Evolutionary conservation across 495 filamentous ascomycete species (phyloP).

Genomic region (Bryoglossum gracile): DNA sequence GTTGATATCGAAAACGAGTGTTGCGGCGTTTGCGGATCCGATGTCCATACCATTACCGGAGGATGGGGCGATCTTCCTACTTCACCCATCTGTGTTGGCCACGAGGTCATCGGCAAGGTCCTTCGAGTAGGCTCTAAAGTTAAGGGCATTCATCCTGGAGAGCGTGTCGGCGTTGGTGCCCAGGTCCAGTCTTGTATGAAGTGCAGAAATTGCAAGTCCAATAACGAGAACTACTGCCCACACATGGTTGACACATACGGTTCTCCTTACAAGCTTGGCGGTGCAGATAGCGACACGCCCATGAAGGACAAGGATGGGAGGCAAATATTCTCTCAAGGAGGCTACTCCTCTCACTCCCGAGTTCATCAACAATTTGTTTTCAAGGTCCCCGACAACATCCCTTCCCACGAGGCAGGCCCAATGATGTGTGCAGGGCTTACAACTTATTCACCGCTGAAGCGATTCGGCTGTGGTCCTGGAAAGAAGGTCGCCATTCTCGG

Average conservation of each 20-base stretch:
- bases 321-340: slow-evolving; percentile 56
- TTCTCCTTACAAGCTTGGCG: slow-evolving; percentile 46
- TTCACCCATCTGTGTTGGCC: slow-evolving; percentile 65
- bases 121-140: slow-evolving; percentile 64
- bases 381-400: slow-evolving; percentile 63
- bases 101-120: slow-evolving; percentile 67
- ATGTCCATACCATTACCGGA: slow-evolving; percentile 70
- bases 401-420: slow-evolving; percentile 58
- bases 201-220: slow-evolving; percentile 59
- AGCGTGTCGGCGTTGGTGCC: slow-evolving; percentile 74
- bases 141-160: slow-evolving; percentile 59
- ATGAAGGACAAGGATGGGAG: slow-evolving; percentile 30
- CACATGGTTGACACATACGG: slow-evolving; percentile 61
- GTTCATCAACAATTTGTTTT: slow-evolving; percentile 72
- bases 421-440: slow-evolving; percentile 78
- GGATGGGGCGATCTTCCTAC: slow-evolving; percentile 64
- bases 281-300: slow-evolving; percentile 26
- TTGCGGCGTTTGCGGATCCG: slow-evolving; percentile 67
- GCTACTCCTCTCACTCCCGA: slow-evolving; percentile 62
- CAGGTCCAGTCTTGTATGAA: slow-evolving; percentile 67
- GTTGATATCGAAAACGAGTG: slow-evolving; percentile 65
- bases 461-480: slow-evolving; percentile 53
- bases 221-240: slow-evolving; percentile 73
- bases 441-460: slow-evolving; percentile 58
- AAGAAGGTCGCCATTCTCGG: slow-evolving; percentile 66